Evolutionary conservation across 2,329 filamentous ascomycete genomes (phyloP).

Genomic region (Sporothrix pallida): DNA sequence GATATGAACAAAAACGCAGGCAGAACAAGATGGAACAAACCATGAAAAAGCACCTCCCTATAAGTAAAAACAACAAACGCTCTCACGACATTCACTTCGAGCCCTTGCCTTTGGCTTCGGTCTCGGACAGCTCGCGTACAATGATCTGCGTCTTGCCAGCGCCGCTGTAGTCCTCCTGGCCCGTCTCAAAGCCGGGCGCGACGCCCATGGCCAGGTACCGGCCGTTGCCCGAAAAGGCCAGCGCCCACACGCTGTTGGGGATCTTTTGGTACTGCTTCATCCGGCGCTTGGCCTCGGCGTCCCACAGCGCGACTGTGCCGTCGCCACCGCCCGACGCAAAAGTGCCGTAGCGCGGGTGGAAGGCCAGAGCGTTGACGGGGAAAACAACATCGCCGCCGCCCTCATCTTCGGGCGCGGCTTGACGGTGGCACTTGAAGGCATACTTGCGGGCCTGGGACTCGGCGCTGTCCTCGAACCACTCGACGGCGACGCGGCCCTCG

Average conservation of each 20-base stretch:
- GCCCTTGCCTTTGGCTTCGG: constrained; percentile 85
- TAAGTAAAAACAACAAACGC: background rate
- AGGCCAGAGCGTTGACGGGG: constrained; percentile 87
- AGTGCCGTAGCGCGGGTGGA: constrained; percentile 81
- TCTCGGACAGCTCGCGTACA: constrained; percentile 82
- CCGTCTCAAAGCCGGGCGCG: constrained; percentile 87
- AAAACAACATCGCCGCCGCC: constrained; percentile 81
- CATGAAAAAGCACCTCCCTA: background rate
- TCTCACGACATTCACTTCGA: constrained; percentile 59
- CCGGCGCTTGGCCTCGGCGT: constrained; percentile 85
- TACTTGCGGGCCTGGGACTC: constrained; percentile 93
- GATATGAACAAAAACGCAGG: background rate
- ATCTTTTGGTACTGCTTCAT: constrained; percentile 90
- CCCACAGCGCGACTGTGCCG: constrained; percentile 91
- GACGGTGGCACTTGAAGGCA: constrained; percentile 97
- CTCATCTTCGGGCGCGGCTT: constrained; percentile 66
- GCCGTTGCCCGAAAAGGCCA: constrained; percentile 79
- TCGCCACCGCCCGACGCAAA: constrained; percentile 92
- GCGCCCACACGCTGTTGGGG: constrained; percentile 74
- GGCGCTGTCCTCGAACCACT: constrained; percentile 92
- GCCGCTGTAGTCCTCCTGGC: constrained; percentile 76
- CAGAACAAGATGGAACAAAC: background rate
- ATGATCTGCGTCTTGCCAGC: constrained; percentile 78
- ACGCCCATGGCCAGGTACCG: constrained; percentile 78
- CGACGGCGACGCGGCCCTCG: constrained; percentile 92